Evolutionary conservation across 768 basidiomycete genomes (phyloP).

Genomic region (Phaeotremella skinneri): DNA sequence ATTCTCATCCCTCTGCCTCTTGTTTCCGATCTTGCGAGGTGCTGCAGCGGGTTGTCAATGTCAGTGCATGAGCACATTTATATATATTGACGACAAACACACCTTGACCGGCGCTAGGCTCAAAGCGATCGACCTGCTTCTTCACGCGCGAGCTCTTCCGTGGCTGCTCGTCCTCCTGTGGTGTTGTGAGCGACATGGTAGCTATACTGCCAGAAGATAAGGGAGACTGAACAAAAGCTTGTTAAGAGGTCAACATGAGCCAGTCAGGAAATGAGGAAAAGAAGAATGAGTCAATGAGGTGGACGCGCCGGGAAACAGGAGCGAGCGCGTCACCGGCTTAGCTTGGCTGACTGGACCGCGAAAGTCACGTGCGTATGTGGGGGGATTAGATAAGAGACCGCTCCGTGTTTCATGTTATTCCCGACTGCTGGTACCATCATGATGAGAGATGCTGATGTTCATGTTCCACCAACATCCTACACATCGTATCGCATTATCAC

Average conservation of each 20-base stretch:
- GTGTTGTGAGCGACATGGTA: neutral
- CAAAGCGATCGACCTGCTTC: conserved; percentile 38
- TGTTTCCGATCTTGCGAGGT: conserved; percentile 16
- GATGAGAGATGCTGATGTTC: no score
- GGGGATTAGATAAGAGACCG: no score
- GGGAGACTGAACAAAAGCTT: neutral
- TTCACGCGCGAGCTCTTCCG: conserved; percentile 33
- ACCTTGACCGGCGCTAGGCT: conserved; percentile 17
- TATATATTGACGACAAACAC: conserved; percentile 1
- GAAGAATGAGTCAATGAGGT: neutral
- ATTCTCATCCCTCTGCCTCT: conserved; percentile 13
- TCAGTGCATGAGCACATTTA: conserved; percentile 8
- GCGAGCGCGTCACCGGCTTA: no score
- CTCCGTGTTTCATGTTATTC: no score
- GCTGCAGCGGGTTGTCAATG: no score
- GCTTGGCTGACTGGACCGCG: neutral
- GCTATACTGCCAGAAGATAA: neutral
- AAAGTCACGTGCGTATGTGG: neutral
- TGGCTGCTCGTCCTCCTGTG: conserved; percentile 26
- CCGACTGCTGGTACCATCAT: no score
- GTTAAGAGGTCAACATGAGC: neutral
- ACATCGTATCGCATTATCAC: no score
- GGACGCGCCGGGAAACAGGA: no score
- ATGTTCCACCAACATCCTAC: no score
- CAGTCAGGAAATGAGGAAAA: neutral